These are phyloP conservation scores for Monascus ruber DNA, from an alignment of 2,329 filamentous ascomycete species.

Conservation along the genomic window DNA sequence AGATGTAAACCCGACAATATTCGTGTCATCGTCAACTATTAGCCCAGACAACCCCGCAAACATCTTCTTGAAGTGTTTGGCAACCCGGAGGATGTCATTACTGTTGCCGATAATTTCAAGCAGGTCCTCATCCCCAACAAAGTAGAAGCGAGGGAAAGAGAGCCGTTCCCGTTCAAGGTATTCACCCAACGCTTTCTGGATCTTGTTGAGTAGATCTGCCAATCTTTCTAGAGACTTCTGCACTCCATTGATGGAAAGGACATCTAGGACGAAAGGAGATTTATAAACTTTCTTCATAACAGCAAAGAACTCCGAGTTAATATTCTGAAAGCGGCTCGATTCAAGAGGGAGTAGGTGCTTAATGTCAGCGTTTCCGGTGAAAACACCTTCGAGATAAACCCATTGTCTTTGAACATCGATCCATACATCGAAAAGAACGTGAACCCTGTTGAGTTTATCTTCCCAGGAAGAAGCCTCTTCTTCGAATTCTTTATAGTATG, in stretches of 20 bases:
- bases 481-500: constrained; percentile 98
- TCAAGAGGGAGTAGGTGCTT: constrained; percentile 95
- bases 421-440: constrained; percentile 98
- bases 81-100: constrained; percentile 89
- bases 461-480: constrained; percentile 96
- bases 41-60: constrained; percentile 91
- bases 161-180: constrained; percentile 97
- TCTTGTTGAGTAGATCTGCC: constrained; percentile 96
- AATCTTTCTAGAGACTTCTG: constrained; percentile 92
- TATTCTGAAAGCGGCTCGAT: constrained; percentile 94
- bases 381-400: constrained; percentile 98
- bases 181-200: constrained; percentile 95
- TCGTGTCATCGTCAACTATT: constrained; percentile 77
- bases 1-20: constrained; percentile 85
- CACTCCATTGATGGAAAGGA: constrained; percentile 87
- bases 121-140: constrained; percentile 95
- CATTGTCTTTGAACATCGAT: constrained; percentile 99
- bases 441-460: constrained; percentile 92
- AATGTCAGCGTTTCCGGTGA: constrained; percentile 97
- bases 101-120: constrained; percentile 99
- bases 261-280: constrained; percentile 87
- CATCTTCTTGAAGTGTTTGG: constrained; percentile 99
- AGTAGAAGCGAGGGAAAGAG: constrained; percentile 97
- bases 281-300: constrained; percentile 99
- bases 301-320: constrained; percentile 97